Evolutionary conservation across 2,329 filamentous ascomycete genomes (phyloP), one percentile per base, ranked within the genome.

Genomic region (Rosellinia necatrix): DNA sequence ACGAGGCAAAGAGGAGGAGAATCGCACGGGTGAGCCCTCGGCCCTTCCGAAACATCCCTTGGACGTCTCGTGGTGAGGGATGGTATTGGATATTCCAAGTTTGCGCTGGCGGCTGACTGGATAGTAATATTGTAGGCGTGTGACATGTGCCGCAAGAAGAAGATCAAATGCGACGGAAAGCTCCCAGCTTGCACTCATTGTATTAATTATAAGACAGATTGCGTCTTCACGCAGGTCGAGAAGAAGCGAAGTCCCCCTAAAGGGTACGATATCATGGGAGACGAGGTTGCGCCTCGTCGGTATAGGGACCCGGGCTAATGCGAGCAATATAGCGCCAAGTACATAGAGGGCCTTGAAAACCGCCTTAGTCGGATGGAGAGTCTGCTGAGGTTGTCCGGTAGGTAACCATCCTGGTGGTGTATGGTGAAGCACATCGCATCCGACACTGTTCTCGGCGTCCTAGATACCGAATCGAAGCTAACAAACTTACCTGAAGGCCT

Each of bases 231-330:
- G 0, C 92, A 96, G 72, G 92, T 97, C 32, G 94, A 99, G 78
- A 99, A 99, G 86, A 99, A 99, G 81, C 85, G 94, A 56, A 94
- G 90, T 73, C 93, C 94, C 49, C 94, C 93, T 1, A 99, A 97
- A 80, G 93, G 94, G 92, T 96, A 82, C 64, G 83, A 24, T 42
- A 19, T 22, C 34, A 25, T 38, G 6, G 13, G 27, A 48, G 13
- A 29, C 24, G 10, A 10, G n/a, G 15, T 17, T 5, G 5, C 38
- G 27, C 42, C 17, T 32, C 21, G 21, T 1, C 12, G 17, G 19
- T 21, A 34, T 48, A 21, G 22, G n/a, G 15, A 17, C 7, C 35
- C 19, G 7, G 13, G 40, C 46, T 59, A 41, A 61, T 17, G 17
- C 19, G 37, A 15, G 29, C 7, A 21, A 37, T 40, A 2, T 60